Percentiles rank a stretch among this genome's conserved stretches.
These are phyloP conservation scores for Xerophyta viscosa DNA, from an alignment of 106 monocot species.

Conservation along the genomic window DNA sequence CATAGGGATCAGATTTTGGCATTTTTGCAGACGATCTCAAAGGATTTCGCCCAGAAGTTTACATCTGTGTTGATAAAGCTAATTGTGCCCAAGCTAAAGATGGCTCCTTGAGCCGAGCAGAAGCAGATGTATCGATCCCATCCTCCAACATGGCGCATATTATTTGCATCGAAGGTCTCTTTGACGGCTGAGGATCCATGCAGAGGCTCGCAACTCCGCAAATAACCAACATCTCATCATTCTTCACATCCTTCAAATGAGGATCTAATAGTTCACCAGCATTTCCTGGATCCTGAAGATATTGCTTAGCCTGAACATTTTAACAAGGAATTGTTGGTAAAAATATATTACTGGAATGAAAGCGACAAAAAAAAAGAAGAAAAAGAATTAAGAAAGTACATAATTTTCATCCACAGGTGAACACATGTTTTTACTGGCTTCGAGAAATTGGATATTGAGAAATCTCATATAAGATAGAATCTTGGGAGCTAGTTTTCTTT, in stretches of 20 bases:
- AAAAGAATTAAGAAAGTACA: no score
- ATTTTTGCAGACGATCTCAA: no score
- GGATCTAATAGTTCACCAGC: slow-evolving; percentile 67
- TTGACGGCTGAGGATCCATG: slow-evolving; percentile 63
- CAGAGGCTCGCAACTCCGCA: slow-evolving; percentile 63
- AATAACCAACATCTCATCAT: slow-evolving; percentile 47
- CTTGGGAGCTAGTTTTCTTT: no score
- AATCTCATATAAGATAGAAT: no score
- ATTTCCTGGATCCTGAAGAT: slow-evolving; percentile 59
- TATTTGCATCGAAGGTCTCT: slow-evolving; percentile 85
- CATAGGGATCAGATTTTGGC: no score
- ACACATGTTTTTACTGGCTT: no score
- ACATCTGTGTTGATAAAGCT: slow-evolving; percentile 24
- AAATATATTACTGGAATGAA: no score
- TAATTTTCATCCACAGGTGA: no score
- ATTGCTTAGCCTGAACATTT: slow-evolving; percentile 59
- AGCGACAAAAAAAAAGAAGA: no score
- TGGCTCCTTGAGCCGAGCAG: slow-evolving; percentile 64
- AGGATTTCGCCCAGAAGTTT: no score
- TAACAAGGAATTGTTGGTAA: no score
- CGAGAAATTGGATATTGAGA: no score
- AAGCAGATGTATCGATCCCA: slow-evolving; percentile 67
- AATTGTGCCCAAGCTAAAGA: slow-evolving; percentile 76
- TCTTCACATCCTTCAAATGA: slow-evolving; percentile 52
- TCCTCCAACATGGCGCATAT: slow-evolving; percentile 65